Base-by-base conservation (phyloP, 2,329 filamentous ascomycete species). In the Cucurbitaria berberidis region DNA sequence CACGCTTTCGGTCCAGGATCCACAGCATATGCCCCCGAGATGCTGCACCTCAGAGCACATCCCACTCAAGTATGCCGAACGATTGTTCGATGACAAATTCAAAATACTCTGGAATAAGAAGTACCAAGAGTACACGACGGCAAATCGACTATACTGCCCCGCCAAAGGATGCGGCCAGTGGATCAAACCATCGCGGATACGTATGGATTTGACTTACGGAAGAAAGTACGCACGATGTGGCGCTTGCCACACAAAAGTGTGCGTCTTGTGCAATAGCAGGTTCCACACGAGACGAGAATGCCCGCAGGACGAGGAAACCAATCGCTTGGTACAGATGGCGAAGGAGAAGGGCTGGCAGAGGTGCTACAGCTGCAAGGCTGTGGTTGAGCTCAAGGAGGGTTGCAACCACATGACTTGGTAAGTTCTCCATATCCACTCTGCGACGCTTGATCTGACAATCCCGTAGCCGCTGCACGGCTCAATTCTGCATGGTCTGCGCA, bases 381-480 rank as follows among this genome's bases (percentile, higher is more conserved):
- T 90, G 79, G 89, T 96, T 39, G 89, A 96, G 73, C 77, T 91
- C 44, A 88, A 88, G 63, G 89, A 93, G 73, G 91, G 91, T 39
- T 92, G 89, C 74, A 93, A 93, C 75, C 91, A 93, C 71, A 93
- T 96, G 85, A 91, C 86, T 24, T 96, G 91, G 88, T 90, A 79
- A 76, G 85, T 59, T 32, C 21, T 48, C 46, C 15, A 48, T 40
- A n/a, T 18, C 6, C 21, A 16, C 27, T 18, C 52, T 51, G 39
- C 61, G 59, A 43, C 35, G 48, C 36, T 11, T 41, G 11, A 21
- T 41, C 67, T 68, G 41, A 62, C 51, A 3, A 42, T 48, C 42
- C 24, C 57, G n/a, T 70, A 86, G 88, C 72, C 89, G 86, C 49
- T 96, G 92, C 68, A 88, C 85, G 48, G 90, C 90, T 24, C 84